Percentiles rank a stretch among this genome's conserved stretches.
These are phyloP conservation scores for Cornus florida DNA, from an alignment of 148 eudicot species.

Conservation along the genomic window DNA sequence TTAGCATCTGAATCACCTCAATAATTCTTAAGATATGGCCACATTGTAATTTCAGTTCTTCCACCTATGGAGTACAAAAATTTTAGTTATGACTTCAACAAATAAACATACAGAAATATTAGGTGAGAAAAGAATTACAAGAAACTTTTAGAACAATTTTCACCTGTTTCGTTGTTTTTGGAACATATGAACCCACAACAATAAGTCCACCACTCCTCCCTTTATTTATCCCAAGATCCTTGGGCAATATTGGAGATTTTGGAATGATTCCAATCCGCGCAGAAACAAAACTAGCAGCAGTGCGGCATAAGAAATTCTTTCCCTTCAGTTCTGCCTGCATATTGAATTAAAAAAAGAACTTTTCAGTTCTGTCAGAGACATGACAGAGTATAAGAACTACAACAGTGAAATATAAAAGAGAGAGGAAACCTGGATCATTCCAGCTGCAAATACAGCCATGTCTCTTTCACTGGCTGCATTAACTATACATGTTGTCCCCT, in stretches of 20 bases:
- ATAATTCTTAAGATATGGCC: conserved; percentile 56
- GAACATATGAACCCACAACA: conserved; percentile 97
- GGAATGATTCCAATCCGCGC: conserved; percentile 79
- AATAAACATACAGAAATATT: background rate
- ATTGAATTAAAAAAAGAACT: background rate
- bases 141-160: background rate
- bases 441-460: conserved; percentile 94
- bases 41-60: conserved; percentile 66
- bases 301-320: conserved; percentile 82
- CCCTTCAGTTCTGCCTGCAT: conserved; percentile 91
- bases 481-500: conserved; percentile 91
- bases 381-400: conserved; percentile 1
- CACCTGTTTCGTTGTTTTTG: conserved; percentile 98
- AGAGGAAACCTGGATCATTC: conserved; percentile 77
- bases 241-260: conserved; percentile 74
- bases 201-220: conserved; percentile 82
- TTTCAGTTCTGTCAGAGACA: background rate
- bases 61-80: conserved; percentile 51
- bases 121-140: background rate
- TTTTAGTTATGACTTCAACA: background rate
- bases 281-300: conserved; percentile 99
- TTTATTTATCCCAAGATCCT: conserved; percentile 59
- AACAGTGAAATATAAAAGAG: conserved; percentile 9
- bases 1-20: conserved; percentile 54
- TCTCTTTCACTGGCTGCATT: conserved; percentile 99